Conservation (phyloP, 306 rosid species). For the Herpetospermum pedunculosum region DNA sequence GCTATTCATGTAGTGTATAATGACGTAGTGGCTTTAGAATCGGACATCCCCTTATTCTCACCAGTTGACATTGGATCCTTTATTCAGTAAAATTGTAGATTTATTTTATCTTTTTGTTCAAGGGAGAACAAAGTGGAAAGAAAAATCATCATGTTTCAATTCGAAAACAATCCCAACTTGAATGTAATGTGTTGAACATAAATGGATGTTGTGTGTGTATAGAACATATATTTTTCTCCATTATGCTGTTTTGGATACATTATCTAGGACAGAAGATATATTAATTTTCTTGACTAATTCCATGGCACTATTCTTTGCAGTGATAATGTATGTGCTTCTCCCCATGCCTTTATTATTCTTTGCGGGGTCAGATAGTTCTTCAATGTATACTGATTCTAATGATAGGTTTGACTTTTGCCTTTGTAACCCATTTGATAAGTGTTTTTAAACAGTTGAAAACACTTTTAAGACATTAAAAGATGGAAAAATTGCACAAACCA, state of each 20-base stretch:
- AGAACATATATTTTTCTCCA: background rate
- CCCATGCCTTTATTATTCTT: slow-evolving; percentile 81
- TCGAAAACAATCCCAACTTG: background rate
- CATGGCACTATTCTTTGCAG: slow-evolving; percentile 40
- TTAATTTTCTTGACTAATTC: background rate
- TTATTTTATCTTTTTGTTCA: background rate
- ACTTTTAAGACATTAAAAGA: background rate
- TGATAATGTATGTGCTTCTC: slow-evolving; percentile 62
- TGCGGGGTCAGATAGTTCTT: slow-evolving; percentile 46
- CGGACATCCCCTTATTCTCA: background rate
- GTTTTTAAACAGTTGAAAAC: background rate
- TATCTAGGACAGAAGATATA: background rate
- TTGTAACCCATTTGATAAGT: background rate
- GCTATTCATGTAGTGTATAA: background rate
- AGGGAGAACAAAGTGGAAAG: background rate
- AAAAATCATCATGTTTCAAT: background rate
- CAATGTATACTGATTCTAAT: slow-evolving; percentile 43
- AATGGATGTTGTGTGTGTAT: background rate
- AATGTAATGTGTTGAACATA: background rate
- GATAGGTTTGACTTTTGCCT: slow-evolving; percentile 4
- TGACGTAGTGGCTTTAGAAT: background rate
- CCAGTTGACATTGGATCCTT: background rate
- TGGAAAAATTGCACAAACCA: no score
- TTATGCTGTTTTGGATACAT: background rate
- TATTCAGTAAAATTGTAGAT: background rate